Base-by-base conservation (phyloP, 2,329 filamentous ascomycete species). In the Sporothrix luriei region DNA sequence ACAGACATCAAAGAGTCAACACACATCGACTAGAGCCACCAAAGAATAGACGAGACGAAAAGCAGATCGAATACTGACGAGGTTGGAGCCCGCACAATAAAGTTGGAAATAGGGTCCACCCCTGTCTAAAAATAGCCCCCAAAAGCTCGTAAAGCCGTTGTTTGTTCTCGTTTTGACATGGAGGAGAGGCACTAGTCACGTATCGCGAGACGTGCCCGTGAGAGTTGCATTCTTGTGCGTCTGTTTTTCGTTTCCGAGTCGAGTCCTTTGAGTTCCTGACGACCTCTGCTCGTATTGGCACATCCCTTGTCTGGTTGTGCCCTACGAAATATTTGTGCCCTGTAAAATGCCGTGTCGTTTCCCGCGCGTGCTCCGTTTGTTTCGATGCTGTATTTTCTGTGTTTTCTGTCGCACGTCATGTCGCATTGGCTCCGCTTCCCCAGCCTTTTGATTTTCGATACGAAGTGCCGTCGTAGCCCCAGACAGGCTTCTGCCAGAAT, bases 371-470 rank as follows among this genome's bases (percentile, higher is more conserved):
- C n/a, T n/a, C n/a, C n/a, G n/a, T n/a, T n/a, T n/a, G n/a, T n/a
- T n/a, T n/a, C n/a, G n/a, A n/a, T n/a, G n/a, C n/a, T n/a, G n/a
- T n/a, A n/a, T n/a, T n/a, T n/a, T n/a, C n/a, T n/a, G n/a, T n/a
- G n/a, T n/a, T n/a, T n/a, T n/a, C n/a, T n/a, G n/a, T n/a, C n/a
- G n/a, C n/a, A n/a, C n/a, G n/a, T n/a, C n/a, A 38, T 40, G 26
- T 9, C 26, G 11, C 38, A 43, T 43, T n/a, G 57, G 29, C 55
- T 52, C 66, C 54, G 54, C 66, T 61, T 51, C 40, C 19, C 66
- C 66, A 68, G 66, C 66, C 66, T 61, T 62, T 43, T 61, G 16
- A 49, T 38, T 68, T 59, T 68, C 54, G 16, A 68, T 55, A 65
- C 59, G 68, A 65, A 65, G 46, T n/a, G n/a, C n/a, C n/a, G n/a